Percentiles rank a stretch among this genome's conserved stretches.
Evolutionary conservation across 306 rosid genomes (phyloP).

Genomic region (Ceratonia siliqua): DNA sequence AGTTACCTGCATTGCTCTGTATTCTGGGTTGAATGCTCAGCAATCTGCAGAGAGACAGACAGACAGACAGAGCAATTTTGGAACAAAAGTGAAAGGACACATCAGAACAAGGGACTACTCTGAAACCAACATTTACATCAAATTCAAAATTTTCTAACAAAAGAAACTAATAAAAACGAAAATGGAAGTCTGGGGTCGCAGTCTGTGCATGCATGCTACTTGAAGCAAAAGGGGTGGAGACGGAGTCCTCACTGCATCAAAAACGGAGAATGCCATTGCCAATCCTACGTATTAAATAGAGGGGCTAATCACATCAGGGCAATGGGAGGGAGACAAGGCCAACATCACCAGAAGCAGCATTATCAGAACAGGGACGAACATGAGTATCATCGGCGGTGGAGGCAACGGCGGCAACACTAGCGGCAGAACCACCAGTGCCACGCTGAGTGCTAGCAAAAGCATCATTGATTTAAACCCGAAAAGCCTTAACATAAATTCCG

Average conservation of each 20-base stretch:
- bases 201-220: slow-evolving; percentile 22
- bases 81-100: not conserved
- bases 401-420: slow-evolving; percentile 45
- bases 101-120: not conserved
- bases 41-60: not conserved
- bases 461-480: slow-evolving; percentile 30
- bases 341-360: slow-evolving; percentile 34
- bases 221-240: not conserved
- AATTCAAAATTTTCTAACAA: not conserved
- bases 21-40: not conserved
- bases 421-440: slow-evolving; percentile 37
- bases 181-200: not conserved
- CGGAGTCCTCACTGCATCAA: not conserved
- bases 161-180: not conserved
- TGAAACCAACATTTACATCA: not conserved
- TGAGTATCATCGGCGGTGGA: slow-evolving; percentile 41
- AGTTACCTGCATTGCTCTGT: slow-evolving; percentile 26
- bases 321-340: slow-evolving; percentile 28
- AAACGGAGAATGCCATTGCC: not conserved
- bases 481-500: slow-evolving; percentile 8
- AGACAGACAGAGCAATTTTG: not conserved
- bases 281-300: not conserved
- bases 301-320: slow-evolving; percentile 15
- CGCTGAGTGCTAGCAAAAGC: slow-evolving; percentile 24
- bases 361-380: slow-evolving; percentile 39